A percentile compares a stretch with the other conserved stretches of the same genome.
Evolutionary conservation across 1,139 yeast genomes (phyloP).

Genomic region (Blastobotrys buckinghamii): DNA sequence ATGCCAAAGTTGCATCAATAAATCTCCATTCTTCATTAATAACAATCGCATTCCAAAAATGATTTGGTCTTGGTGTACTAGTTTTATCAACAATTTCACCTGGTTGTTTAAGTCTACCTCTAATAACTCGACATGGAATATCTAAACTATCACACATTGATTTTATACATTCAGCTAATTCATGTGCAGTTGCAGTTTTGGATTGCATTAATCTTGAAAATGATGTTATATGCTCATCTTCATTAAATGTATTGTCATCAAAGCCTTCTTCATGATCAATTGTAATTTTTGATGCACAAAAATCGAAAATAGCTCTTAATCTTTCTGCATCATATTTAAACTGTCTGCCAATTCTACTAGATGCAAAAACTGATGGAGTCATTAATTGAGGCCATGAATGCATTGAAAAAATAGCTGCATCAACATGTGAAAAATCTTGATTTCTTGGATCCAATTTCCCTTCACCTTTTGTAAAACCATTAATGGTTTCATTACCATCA

Average conservation of each 20-base stretch:
- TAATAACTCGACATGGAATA: slow-evolving; percentile 66
- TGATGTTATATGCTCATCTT: slow-evolving; percentile 14
- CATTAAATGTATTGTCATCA: slow-evolving; percentile 16
- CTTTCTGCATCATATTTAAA: slow-evolving; percentile 46
- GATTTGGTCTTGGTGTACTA: slow-evolving; percentile 52
- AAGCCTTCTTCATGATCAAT: slow-evolving; percentile 30
- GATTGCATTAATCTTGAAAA: slow-evolving; percentile 33
- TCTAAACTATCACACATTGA: slow-evolving; percentile 66
- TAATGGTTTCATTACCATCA: slow-evolving; percentile 27
- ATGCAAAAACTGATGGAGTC: slow-evolving; percentile 45
- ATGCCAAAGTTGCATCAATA: slow-evolving; percentile 63
- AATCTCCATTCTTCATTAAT: slow-evolving; percentile 74
- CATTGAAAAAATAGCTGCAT: slow-evolving; percentile 26
- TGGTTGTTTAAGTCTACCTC: slow-evolving; percentile 82
- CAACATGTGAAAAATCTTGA: slow-evolving; percentile 28
- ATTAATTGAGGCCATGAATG: slow-evolving; percentile 34
- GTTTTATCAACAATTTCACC: slow-evolving; percentile 43
- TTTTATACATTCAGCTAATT: slow-evolving; percentile 69
- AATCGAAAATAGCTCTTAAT: slow-evolving; percentile 56
- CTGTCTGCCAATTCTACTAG: slow-evolving; percentile 40
- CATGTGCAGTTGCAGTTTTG: slow-evolving; percentile 60
- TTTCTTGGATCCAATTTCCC: slow-evolving; percentile 21
- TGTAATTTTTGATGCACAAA: slow-evolving; percentile 48
- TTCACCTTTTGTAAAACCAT: slow-evolving; percentile 21
- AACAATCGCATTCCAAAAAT: slow-evolving; percentile 80